A percentile compares a stretch with the other conserved stretches of the same genome.
phyloP scores from a whole-genome alignment of 768 basidiomycete species.

The Mrakia gelida region DNA sequence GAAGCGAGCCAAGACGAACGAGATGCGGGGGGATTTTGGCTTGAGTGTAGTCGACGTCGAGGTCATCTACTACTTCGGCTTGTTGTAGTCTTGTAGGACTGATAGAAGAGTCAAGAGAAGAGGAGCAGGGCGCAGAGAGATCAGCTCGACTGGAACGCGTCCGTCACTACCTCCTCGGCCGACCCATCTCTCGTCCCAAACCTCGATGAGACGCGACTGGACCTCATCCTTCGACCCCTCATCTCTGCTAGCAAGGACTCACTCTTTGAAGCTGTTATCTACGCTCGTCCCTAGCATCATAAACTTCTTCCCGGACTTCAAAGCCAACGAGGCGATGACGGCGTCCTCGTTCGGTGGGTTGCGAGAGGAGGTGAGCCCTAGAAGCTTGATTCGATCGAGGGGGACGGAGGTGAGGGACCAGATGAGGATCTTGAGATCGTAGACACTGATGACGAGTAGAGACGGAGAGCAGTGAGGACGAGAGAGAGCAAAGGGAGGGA shows the following conservation, averaged over 20 bases:
- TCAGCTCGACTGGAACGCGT: conserved; percentile 5
- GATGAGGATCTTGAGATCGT: conserved; percentile 68
- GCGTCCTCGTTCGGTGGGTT: conserved; percentile 65
- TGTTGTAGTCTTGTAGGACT: conserved; percentile 57
- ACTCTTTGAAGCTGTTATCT: conserved; percentile 81
- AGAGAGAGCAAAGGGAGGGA: not conserved
- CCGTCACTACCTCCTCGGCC: not conserved
- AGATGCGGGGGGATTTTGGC: conserved; percentile 59
- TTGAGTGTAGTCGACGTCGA: conserved; percentile 69
- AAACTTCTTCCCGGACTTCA: conserved; percentile 65
- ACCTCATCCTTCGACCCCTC: not conserved
- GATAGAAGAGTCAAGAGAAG: conserved; percentile 28
- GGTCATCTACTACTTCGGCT: conserved; percentile 56
- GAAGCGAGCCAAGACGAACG: not conserved
- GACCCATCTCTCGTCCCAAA: too few species aligned
- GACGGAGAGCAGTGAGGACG: not conserved
- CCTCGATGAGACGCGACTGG: too few species aligned
- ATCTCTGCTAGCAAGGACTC: conserved; percentile 28
- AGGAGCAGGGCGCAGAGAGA: not conserved
- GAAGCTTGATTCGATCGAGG: conserved; percentile 77
- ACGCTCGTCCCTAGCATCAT: conserved; percentile 76
- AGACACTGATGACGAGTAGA: conserved; percentile 62
- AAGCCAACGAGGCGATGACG: conserved; percentile 59
- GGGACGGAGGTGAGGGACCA: conserved; percentile 71
- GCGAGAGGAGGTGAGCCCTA: conserved; percentile 79